Base-by-base conservation (phyloP, 108 stramenopile species). In the Cyclotella baltica region DNA sequence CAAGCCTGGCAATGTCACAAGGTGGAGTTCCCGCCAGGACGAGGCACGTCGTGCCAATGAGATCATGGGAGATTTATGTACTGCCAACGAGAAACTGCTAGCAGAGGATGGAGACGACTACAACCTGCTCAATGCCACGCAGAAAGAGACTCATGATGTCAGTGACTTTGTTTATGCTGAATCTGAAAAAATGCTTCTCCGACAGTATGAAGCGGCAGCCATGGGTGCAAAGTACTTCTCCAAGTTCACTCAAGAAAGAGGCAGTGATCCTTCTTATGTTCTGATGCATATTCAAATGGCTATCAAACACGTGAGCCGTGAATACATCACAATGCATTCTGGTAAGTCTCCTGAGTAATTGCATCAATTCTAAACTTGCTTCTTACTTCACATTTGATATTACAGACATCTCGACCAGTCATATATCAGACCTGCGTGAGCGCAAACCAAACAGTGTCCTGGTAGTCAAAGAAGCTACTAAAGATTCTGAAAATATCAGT, bases 41-140 rank as follows among this genome's bases (percentile, higher is more conserved):
- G 61, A 62, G 31, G 31, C 23, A 27, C 10, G 27, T 30, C 61
- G 29, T 30, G 61, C 61, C 6, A 62, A 62, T 34, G 16, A 31
- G 61, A 62, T 62, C 33, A 62, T 62, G 61, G 61, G 61, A 30
- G 61, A 62, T 62, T 11, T 62, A 6, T 31, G 61, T 55, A 13
- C 6, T 13, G 13, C 40, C 13, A 13, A 11, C 13, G 40, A 43
- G 6, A 13, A 43, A 43, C 40, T 43, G 6, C 13, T 43, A 13
- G 13, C 10, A 11, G 10, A 6, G 6, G 13, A 11, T 6, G 6
- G 40, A 43, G 40, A 43, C 6, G 40, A 43, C 13, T 13, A 43
- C 40, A 11, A 43, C 40, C 6, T 43, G 40, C 40, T 43, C 40
- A 43, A 43, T 43, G n/a, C n/a, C n/a, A 43, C 10, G 40, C 40